Evolutionary conservation across 73 alveolate genomes (phyloP), one percentile per base, ranked within the genome.

Genomic region (Paraurostyla sp.): DNA sequence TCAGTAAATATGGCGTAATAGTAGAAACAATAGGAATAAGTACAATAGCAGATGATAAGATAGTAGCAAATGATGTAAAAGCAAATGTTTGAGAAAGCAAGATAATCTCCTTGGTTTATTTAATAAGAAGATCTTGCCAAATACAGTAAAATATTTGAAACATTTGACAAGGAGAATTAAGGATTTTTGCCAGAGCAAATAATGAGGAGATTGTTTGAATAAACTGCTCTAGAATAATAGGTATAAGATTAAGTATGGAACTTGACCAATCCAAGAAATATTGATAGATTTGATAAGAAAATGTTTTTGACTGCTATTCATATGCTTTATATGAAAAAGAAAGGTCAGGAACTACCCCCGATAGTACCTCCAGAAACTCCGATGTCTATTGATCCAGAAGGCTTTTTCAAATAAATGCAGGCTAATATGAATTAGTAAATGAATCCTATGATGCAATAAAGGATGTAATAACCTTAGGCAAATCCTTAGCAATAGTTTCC

Each of bases 281-380:
- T 40, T 22, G 97, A 94, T 27, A 83, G 73, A 36, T 87, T 93
- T 45, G 87, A 85, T 35, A 25, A 33, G 75, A 40, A 41, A 23
- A 69, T 90, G 83, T 93, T 91, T 60, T 27, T 62, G 42, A 83
- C 65, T 40, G 93, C 97, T 3, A 91, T 93, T 91, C 97, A 93
- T 73, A 71, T 83, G 22, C 59, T 86, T 41, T 69, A 80, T 29
- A 89, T 50, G 82, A 83, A 78, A 41, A 89, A 75, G 49, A 43
- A 78, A 29, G 94, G 94, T 0, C 25, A 48, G 0, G 86, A 80
- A 20, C 42, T 80, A 23, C 94, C 94, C 2, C 59, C 82, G 22
- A 35, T 16, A n/a, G 16, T 89, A 42, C 94, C 94, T 0, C 76
- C 41, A 25, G 94, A 78, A 22, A 6, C 78, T 20, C 49, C 32